Evolutionary conservation across 164 flowering plant genomes (phyloP).

Genomic region (Annona squamosa): DNA sequence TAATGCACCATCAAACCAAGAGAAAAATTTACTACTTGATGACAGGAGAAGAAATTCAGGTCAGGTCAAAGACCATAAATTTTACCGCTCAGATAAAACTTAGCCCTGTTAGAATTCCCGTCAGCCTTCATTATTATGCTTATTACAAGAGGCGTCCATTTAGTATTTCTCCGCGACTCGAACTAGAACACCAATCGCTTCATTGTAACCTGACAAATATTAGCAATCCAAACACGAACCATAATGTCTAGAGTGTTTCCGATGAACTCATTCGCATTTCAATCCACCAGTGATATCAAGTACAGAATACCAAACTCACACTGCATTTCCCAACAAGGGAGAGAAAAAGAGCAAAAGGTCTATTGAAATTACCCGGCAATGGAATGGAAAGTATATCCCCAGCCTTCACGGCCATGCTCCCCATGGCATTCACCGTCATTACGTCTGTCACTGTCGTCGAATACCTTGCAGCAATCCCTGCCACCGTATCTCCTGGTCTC

Average conservation of each 20-base stretch:
- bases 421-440: constrained; percentile 89
- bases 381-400: constrained; percentile 96
- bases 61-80: too few relatives aligned
- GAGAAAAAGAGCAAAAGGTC: background rate
- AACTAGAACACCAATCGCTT: too few relatives aligned
- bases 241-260: background rate
- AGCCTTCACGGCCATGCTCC: constrained; percentile 37
- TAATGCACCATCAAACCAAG: too few relatives aligned
- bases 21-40: too few relatives aligned
- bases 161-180: too few relatives aligned
- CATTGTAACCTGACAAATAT: too few relatives aligned
- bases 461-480: constrained; percentile 58
- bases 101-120: too few relatives aligned
- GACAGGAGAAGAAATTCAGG: too few relatives aligned
- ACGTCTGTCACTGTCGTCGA: constrained; percentile 69
- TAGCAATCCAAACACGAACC: too few relatives aligned
- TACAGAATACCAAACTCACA: background rate
- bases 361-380: constrained; percentile 50
- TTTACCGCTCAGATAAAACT: too few relatives aligned
- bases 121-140: too few relatives aligned
- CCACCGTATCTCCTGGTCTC: constrained; percentile 44
- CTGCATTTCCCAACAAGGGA: background rate
- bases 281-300: background rate
- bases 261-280: background rate
- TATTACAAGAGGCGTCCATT: too few relatives aligned